Base-by-base conservation (phyloP, 1,284 basidiomycete species). In the Inonotus hispidus region DNA sequence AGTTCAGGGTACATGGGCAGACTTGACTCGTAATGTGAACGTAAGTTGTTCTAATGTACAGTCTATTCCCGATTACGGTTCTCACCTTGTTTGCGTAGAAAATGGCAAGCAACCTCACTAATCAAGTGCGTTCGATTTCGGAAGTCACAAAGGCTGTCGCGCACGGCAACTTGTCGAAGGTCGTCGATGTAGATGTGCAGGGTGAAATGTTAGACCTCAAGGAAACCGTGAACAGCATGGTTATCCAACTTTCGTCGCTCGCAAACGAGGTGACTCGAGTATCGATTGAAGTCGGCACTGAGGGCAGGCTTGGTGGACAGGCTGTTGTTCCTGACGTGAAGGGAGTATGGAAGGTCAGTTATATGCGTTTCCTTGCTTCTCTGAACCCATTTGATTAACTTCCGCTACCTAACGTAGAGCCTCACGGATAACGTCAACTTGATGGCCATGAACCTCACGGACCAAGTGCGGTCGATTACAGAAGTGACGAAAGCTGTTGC, bases 61-160 rank as follows among this genome's bases (percentile, higher is more conserved):
- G 7, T 16, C 8, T 19, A 23, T 58, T 58, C 52, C 5, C 47
- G 8, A 25, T 7, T n/a, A 49, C 8, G 47, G 23, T 50, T 38
- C 11, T 53, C 13, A 77, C 57, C 72, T 49, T 53, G 19, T 11
- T 29, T 2, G 23, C n/a, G n/a, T 66, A 82, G 80, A 92, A 90
- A 87, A 94, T 90, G 85, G 94, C 94, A 0, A 85, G 84, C 56
- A 97, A 96, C 72, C 78, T 98, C 68, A 98, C 96, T 1, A 90
- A 95, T 68, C 96, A 99, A 83, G 96, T 98, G 66, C 89, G 95
- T 67, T 95, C 93, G 61, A 98, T 99, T 64, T 96, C 96, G 1
- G 87, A 93, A 70, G 96, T 99, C 52, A 99, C 97, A 32, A 98
- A 96, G 72, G 93, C 93, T 47, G 96, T 99, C 66, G 96, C 97